These are phyloP conservation scores for Lasiodiplodia citricola DNA, from an alignment of 2,329 filamentous ascomycete genomes.

Conservation along the genomic window DNA sequence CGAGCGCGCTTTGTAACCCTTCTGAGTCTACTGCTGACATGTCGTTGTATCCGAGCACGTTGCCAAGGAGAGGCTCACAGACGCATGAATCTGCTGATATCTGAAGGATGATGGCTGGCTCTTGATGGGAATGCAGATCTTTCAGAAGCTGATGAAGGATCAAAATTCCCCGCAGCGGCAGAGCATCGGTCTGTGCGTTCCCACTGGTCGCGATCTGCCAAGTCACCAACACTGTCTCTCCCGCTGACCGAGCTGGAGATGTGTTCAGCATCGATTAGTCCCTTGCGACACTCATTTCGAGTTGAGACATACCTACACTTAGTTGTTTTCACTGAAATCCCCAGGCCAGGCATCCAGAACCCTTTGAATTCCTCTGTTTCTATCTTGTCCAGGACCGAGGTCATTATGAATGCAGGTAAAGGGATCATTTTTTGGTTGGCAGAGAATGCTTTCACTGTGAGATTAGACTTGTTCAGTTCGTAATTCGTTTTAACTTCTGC, in stretches of 20 bases:
- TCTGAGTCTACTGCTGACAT: neutral
- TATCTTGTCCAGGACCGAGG: too few relatives aligned
- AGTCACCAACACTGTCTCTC: neutral
- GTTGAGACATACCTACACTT: neutral
- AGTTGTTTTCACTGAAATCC: neutral
- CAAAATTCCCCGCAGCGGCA: neutral
- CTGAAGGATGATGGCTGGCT: neutral
- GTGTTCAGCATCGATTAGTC: neutral
- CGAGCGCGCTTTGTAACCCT: neutral
- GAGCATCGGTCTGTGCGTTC: neutral
- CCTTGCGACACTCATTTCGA: neutral
- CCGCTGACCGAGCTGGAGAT: neutral
- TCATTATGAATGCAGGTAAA: too few relatives aligned
- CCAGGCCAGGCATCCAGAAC: neutral
- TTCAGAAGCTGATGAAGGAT: neutral
- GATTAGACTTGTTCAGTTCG: neutral
- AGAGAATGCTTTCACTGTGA: neutral
- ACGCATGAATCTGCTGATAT: neutral
- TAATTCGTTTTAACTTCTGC: neutral
- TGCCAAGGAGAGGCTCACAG: neutral
- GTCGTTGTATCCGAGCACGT: neutral
- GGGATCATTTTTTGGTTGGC: too few relatives aligned
- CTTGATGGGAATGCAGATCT: neutral
- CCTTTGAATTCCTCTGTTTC: neutral
- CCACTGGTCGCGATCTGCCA: neutral